Percentiles rank a stretch among this genome's conserved stretches.
phyloP scores from a whole-genome alignment of 371 early-diverging fungal species.

The Scutellospora calospora region DNA sequence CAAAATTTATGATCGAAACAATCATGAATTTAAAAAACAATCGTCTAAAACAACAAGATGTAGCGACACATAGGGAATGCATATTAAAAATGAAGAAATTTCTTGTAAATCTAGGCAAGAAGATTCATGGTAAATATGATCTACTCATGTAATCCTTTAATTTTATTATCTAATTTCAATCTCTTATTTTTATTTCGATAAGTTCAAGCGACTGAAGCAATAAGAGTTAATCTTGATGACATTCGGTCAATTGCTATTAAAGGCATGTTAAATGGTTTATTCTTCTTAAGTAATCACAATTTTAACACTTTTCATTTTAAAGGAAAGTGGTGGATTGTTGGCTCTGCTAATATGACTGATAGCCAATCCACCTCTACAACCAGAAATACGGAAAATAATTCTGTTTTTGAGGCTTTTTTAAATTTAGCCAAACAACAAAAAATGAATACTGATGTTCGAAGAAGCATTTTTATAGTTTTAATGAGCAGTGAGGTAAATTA shows the following conservation, averaged over 20 bases:
- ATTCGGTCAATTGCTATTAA: slow-evolving; percentile 84
- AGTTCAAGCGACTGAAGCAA: slow-evolving; percentile 70
- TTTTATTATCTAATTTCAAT: slow-evolving; percentile 44
- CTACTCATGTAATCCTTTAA: slow-evolving; percentile 51
- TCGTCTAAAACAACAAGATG: slow-evolving; percentile 73
- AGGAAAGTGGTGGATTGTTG: slow-evolving; percentile 90
- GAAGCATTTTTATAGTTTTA: slow-evolving; percentile 90
- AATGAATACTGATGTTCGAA: slow-evolving; percentile 96
- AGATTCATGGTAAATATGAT: slow-evolving; percentile 55
- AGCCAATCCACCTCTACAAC: slow-evolving; percentile 54
- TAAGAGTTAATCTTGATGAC: slow-evolving; percentile 90
- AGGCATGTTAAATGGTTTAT: slow-evolving; percentile 54
- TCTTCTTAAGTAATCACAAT: neutral
- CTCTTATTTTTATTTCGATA: slow-evolving; percentile 45
- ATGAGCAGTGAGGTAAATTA: slow-evolving; percentile 86
- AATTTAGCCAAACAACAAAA: slow-evolving; percentile 84
- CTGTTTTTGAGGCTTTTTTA: slow-evolving; percentile 71
- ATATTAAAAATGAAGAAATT: slow-evolving; percentile 83
- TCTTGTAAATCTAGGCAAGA: slow-evolving; percentile 72
- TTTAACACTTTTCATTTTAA: neutral
- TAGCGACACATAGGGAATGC: slow-evolving; percentile 64
- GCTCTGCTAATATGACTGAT: slow-evolving; percentile 74
- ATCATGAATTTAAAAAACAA: slow-evolving; percentile 93
- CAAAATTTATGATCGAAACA: slow-evolving; percentile 94
- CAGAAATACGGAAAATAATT: slow-evolving; percentile 54